Base-by-base conservation (phyloP, 129 eudicot genomes). In the Flaveria sonorensis region DNA sequence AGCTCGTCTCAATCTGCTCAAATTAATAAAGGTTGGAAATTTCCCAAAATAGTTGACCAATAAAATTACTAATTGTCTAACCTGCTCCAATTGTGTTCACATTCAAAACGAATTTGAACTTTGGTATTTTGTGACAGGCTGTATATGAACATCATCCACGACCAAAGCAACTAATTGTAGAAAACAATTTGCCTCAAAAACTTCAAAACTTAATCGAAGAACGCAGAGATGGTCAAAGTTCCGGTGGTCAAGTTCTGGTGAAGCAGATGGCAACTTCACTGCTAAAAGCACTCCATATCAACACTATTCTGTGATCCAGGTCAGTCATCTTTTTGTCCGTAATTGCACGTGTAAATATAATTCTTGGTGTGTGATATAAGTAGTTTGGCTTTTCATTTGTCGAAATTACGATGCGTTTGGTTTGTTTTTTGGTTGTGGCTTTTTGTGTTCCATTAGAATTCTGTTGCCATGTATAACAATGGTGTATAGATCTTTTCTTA, bases 211-310 rank as follows among this genome's bases (percentile, higher is more conserved):
- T 94, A 79, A 91, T 94, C 3, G 98, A 94, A 86, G 98, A 94
- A 77, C 86, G 98, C 21, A 86, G 98, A 87, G 98, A 94, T 70
- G 98, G 98, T 57, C 98, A 91, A 75, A 86, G 93, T 78, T 90
- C 98, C 1, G 93, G 96, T 62, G 98, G 98, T 62, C 98, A 94
- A 80, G 98, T 94, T 73, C 74, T 94, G 90, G 98, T 94, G 40
- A 94, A 94, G 76, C 98, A 94, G 75, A 94, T 94, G 98, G 98
- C 98, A 6, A 94, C 97, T n/a, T 94, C 98, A 64, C 87, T 94
- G 75, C 97, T 94, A 53, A 94, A 91, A 85, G 97, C 99, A 56
- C 99, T 94, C 52, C 96, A 94, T 80, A 94, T 94, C 77, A 94
- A 91, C 84, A 91, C 96, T 3, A 96, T 94, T 73, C 71, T 94